Percentiles rank a stretch among this genome's conserved stretches.
Conservation (phyloP, 345 rosid species). For the Eucalyptus viminalis region DNA sequence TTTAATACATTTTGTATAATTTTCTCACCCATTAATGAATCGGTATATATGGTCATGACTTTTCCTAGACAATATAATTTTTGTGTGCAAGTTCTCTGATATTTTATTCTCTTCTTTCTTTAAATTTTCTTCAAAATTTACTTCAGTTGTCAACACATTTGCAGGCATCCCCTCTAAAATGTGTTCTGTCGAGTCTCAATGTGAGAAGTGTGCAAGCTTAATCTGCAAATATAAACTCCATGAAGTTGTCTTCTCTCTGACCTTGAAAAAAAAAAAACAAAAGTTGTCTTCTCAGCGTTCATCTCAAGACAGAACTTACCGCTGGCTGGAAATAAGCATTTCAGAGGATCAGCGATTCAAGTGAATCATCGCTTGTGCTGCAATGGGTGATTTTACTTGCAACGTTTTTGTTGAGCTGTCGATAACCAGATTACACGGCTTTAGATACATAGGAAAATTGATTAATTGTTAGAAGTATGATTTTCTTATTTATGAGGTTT, state of each 20-base stretch:
- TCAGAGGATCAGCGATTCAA: background rate
- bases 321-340: background rate
- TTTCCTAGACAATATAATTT: background rate
- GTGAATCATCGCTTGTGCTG: background rate
- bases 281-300: background rate
- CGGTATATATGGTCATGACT: background rate
- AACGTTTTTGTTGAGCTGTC: background rate
- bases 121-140: background rate
- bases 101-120: background rate
- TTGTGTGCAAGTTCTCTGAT: background rate
- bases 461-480: background rate
- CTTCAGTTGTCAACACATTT: background rate
- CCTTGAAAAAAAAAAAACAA: background rate
- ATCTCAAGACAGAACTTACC: background rate
- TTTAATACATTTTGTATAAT: background rate
- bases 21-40: background rate
- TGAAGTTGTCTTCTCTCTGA: background rate
- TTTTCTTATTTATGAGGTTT: background rate
- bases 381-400: background rate
- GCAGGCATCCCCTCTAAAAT: background rate
- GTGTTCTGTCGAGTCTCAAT: background rate
- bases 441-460: background rate
- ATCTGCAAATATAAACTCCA: background rate
- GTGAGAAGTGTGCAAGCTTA: background rate
- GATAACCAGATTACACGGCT: background rate